Evolutionary conservation across 345 rosid species (phyloP).

Genomic region (Trapa incisa): DNA sequence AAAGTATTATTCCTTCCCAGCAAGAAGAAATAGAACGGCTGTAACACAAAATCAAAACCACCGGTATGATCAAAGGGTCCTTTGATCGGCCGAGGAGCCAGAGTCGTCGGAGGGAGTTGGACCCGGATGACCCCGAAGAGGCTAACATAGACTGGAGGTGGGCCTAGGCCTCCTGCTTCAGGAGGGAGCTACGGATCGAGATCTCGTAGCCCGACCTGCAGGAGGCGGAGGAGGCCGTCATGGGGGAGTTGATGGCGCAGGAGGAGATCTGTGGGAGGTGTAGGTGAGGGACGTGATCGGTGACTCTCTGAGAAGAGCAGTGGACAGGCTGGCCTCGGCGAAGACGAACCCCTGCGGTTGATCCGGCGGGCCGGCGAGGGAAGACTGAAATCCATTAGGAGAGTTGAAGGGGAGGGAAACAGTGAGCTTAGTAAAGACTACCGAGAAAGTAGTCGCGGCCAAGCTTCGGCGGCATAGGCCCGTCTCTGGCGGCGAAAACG

Average conservation of each 20-base stretch:
- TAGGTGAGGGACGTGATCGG: slow-evolving; percentile 31
- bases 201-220: slow-evolving; percentile 35
- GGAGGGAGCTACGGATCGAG: slow-evolving; percentile 71
- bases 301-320: background rate
- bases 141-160: slow-evolving; percentile 69
- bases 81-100: background rate
- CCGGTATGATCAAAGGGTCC: background rate
- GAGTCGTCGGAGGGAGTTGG: slow-evolving; percentile 10
- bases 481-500: slow-evolving; percentile 2
- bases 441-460: slow-evolving; percentile 16
- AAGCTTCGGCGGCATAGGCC: slow-evolving; percentile 46
- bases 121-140: slow-evolving; percentile 30
- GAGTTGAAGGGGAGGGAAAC: slow-evolving; percentile 17
- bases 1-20: background rate
- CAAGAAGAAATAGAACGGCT: background rate
- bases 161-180: slow-evolving; percentile 90
- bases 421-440: slow-evolving; percentile 5
- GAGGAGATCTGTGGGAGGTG: slow-evolving; percentile 41
- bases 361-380: background rate
- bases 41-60: background rate
- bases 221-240: slow-evolving; percentile 13
- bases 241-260: slow-evolving; percentile 40
- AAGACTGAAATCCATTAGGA: slow-evolving; percentile 9
- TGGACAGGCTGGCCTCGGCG: no score
- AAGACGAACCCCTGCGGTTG: background rate